phyloP scores from a whole-genome alignment of 2,329 filamentous ascomycete species.

The Remersonia thermophila region DNA sequence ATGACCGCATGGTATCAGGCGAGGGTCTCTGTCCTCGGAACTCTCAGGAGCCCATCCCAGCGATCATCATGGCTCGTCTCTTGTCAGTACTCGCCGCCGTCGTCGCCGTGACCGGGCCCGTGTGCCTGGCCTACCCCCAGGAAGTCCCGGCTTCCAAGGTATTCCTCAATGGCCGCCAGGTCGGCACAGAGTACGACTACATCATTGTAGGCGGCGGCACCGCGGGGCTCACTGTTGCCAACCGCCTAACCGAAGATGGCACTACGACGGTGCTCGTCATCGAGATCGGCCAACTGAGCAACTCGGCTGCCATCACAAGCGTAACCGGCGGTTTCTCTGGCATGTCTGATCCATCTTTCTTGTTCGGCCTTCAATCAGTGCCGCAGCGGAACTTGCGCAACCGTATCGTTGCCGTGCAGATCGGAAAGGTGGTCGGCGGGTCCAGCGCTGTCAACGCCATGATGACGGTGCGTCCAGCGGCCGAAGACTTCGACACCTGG shows the following conservation, averaged over 20 bases:
- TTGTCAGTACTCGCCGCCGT: not conserved
- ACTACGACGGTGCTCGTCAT: slow-evolving; percentile 16
- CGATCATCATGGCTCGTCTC: slow-evolving; percentile 8
- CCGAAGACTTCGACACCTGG: slow-evolving; percentile 16
- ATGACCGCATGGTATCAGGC: no score
- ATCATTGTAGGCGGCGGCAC: slow-evolving; percentile 16
- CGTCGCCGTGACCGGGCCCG: not conserved
- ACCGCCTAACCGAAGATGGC: slow-evolving; percentile 14
- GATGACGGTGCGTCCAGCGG: slow-evolving; percentile 13
- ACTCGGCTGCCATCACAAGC: slow-evolving; percentile 13
- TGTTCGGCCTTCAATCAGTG: slow-evolving; percentile 20
- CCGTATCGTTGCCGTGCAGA: slow-evolving; percentile 15
- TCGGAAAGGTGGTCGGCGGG: slow-evolving; percentile 25
- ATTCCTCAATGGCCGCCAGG: slow-evolving; percentile 6
- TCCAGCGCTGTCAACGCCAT: slow-evolving; percentile 16
- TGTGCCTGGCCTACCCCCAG: slow-evolving; percentile 1
- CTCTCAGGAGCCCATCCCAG: no score
- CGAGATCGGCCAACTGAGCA: slow-evolving; percentile 16
- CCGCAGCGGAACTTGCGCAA: slow-evolving; percentile 19
- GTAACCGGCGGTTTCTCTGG: slow-evolving; percentile 13
- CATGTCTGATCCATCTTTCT: slow-evolving; percentile 13
- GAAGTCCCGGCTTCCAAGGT: slow-evolving; percentile 4
- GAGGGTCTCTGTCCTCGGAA: no score
- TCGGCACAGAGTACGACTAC: slow-evolving; percentile 20
- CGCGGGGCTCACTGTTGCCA: slow-evolving; percentile 14